Evolutionary conservation across 306 rosid species (phyloP).

Genomic region (Corylus avellana): DNA sequence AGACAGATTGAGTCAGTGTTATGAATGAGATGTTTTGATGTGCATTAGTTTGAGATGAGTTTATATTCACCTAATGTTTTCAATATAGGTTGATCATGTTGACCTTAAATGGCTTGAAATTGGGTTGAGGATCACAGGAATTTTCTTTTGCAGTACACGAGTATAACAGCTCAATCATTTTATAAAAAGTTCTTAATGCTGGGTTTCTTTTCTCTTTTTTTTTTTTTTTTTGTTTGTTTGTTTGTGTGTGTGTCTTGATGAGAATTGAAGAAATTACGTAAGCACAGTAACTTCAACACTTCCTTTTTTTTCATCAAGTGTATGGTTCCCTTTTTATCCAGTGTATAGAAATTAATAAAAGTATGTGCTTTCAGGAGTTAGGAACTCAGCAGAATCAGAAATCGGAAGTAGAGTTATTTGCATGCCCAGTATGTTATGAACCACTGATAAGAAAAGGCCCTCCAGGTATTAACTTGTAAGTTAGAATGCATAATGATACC

Average conservation of each 20-base stretch:
- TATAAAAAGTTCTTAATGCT: neutral
- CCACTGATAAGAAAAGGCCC: constrained; percentile 89
- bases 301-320: neutral
- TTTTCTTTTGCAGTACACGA: neutral
- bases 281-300: neutral
- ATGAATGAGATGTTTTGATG: neutral
- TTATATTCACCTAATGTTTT: neutral
- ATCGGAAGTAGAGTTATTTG: constrained; percentile 48
- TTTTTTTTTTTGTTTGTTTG: no score
- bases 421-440: constrained; percentile 90
- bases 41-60: neutral
- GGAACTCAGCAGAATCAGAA: constrained; percentile 41
- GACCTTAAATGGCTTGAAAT: neutral
- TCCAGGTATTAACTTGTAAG: constrained; percentile 82
- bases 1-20: neutral
- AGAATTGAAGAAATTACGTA: neutral
- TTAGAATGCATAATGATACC: constrained; percentile 18
- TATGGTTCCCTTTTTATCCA: constrained; percentile 9
- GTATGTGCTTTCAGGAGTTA: constrained; percentile 42
- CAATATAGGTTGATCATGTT: neutral
- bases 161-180: neutral
- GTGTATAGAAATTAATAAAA: constrained; percentile 9
- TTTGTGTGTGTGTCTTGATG: neutral
- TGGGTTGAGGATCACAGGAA: neutral
- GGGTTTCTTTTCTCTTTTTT: neutral